Base-by-base conservation (phyloP, 805 yeast species). In the Pichia exigua region DNA sequence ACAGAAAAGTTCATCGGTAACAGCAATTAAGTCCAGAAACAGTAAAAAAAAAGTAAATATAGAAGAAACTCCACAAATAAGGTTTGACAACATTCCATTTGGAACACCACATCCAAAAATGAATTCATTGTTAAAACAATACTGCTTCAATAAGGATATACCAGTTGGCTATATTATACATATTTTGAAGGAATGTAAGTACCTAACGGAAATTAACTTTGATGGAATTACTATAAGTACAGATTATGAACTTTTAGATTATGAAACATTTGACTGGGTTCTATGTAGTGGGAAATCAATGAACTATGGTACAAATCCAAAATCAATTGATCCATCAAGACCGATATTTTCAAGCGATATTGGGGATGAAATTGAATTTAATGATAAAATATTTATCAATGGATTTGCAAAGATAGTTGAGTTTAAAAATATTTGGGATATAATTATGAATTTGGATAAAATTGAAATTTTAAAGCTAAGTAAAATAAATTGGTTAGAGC, bases 121-220 rank as follows among this genome's bases (percentile, higher is more conserved):
- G 42, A 83, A 78, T 62, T 77, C 79, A 51, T 80, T 83, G 56
- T 64, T 87, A 39, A 60, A 74, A 49, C 83, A 79, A 63, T 85
- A 85, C 65, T 74, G 87, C 3, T 72, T 77, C 21, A 75, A 83
- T n/a, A 80, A 77, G 57, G 97, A 89, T 63, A 63, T 89, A 8
- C 97, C 97, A 1, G 68, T 84, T 28, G 97, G 96, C 0, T 79
- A 81, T 55, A 60, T 90, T 11, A 61, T 89, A 15, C 95, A 87
- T 63, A 60, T 88, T 39, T 61, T 89, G 40, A 75, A 75, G n/a
- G 68, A 78, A 35, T 90, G 96, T 61, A 80, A 80, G 15, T 83
- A 85, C 57, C 59, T 89, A 39, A 66, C 62, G 17, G 59, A 67
- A 3, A 58, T 89, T 24, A 74, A 89, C 59, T 64, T 89, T n/a